phyloP scores from a whole-genome alignment of 1,284 basidiomycete genomes.

The Puccinia polysora region DNA sequence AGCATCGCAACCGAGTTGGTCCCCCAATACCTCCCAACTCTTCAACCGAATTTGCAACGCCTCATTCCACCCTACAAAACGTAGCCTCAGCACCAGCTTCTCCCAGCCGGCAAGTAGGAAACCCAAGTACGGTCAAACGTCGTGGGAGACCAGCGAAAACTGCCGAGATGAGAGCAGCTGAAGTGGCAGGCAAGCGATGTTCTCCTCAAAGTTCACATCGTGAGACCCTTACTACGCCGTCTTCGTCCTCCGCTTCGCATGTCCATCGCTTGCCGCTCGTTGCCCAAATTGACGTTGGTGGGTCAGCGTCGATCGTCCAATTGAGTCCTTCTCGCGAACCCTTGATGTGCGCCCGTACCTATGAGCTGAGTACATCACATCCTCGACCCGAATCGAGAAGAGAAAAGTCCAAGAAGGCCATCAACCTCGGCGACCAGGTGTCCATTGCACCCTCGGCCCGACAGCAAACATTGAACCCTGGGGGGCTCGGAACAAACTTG shows the following conservation, averaged over 20 bases:
- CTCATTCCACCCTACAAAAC: neutral
- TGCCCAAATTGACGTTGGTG: conserved; percentile 38
- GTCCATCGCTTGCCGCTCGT: conserved; percentile 30
- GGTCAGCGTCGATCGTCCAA: conserved; percentile 39
- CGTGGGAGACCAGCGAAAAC: neutral
- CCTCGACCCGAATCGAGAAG: conserved; percentile 9
- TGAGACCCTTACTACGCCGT: neutral
- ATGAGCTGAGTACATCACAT: neutral
- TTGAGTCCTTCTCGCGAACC: conserved; percentile 13
- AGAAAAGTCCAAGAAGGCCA: neutral
- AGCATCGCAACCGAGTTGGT: neutral
- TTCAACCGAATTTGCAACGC: neutral
- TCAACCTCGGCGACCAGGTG: neutral
- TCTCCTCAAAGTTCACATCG: neutral
- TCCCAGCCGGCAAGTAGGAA: neutral
- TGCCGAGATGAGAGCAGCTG: neutral
- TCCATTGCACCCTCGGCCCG: neutral
- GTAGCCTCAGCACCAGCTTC: neutral
- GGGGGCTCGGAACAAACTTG: conserved; percentile 19
- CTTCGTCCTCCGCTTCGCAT: neutral
- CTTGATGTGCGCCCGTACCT: neutral
- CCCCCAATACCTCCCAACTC: neutral
- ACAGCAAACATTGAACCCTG: conserved; percentile 1
- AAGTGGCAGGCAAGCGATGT: neutral
- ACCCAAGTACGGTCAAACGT: conserved; percentile 1